Conservation (phyloP, 352 stramenopile genomes). For the Phytophthora meadii region DNA sequence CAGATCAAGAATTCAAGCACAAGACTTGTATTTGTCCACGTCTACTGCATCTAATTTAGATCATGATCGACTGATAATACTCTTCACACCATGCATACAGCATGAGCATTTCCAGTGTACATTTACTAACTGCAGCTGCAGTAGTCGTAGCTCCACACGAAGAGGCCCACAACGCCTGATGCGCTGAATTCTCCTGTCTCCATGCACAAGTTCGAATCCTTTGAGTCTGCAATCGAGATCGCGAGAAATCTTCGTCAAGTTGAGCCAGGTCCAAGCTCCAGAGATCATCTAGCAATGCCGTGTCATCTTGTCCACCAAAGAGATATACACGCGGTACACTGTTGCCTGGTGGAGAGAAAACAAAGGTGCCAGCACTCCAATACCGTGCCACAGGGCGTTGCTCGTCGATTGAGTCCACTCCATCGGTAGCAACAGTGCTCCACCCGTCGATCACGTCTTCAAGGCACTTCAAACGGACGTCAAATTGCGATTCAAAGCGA, state of each 20-base stretch:
- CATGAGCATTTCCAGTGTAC: conserved; percentile 52
- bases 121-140: conserved; percentile 30
- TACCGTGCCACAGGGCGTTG: conserved; percentile 43
- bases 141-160: conserved; percentile 49
- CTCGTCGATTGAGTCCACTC: conserved; percentile 6
- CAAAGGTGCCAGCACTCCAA: conserved; percentile 51
- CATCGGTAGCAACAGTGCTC: conserved; percentile 21
- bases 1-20: no score
- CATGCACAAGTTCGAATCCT: conserved; percentile 51
- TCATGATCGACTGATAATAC: conserved; percentile 52
- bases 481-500: conserved; percentile 39
- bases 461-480: conserved; percentile 48
- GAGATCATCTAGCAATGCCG: conserved; percentile 59
- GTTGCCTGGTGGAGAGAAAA: conserved; percentile 17
- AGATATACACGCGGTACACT: conserved; percentile 43
- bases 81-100: conserved; percentile 63
- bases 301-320: conserved; percentile 80
- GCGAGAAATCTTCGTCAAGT: conserved; percentile 38
- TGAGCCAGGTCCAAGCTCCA: conserved; percentile 60
- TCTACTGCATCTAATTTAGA: no score
- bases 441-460: conserved; percentile 54
- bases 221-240: conserved; percentile 22
- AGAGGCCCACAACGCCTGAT: conserved; percentile 41
- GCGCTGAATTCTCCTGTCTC: conserved; percentile 46
- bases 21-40: no score